Percentiles rank a stretch among this genome's conserved stretches.
Evolutionary conservation across 441 rosid species (phyloP).

Genomic region (Hypseocharis bilobata): DNA sequence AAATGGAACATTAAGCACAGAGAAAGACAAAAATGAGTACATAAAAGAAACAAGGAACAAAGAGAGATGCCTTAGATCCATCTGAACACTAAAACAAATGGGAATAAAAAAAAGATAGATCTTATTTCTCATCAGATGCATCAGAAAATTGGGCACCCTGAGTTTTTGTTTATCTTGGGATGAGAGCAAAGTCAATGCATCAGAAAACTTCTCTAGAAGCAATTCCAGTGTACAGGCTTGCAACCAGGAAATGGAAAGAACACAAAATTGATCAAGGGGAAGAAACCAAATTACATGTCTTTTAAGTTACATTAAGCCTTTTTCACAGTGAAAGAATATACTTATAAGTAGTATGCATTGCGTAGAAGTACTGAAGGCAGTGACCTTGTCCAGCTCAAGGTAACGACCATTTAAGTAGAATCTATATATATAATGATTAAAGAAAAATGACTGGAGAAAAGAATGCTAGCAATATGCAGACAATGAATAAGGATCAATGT

Average conservation of each 20-base stretch:
- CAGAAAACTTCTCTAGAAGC: neutral
- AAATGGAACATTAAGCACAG: neutral
- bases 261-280: neutral
- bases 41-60: neutral
- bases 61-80: neutral
- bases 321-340: too few relatives aligned
- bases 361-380: neutral
- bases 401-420: neutral
- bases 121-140: neutral
- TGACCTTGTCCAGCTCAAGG: neutral
- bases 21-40: neutral
- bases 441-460: neutral
- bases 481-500: neutral
- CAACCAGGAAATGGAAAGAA: neutral
- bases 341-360: neutral
- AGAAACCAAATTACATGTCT: neutral
- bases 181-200: neutral
- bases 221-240: neutral
- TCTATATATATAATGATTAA: neutral
- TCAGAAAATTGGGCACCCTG: too few relatives aligned
- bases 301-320: too few relatives aligned
- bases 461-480: neutral
- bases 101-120: neutral
- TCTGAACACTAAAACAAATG: neutral
- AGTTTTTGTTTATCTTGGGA: neutral